Base-by-base conservation (phyloP, 2,329 filamentous ascomycete species). In the Blumeria graminis region DNA sequence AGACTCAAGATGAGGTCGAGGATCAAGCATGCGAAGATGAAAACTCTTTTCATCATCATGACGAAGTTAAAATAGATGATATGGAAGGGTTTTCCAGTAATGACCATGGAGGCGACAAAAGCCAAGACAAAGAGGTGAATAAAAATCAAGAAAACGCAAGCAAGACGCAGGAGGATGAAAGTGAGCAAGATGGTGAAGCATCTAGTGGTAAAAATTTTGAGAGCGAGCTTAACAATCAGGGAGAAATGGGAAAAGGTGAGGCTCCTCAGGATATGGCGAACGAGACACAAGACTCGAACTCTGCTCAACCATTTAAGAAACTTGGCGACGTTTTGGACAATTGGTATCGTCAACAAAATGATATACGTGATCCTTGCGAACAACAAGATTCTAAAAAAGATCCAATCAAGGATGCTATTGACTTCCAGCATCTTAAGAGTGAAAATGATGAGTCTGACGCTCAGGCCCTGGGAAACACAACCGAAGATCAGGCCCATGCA, bases 361-460 rank as follows among this genome's bases (percentile, higher is more conserved):
- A 94, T 59, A 96, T 98, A 62, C 56, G 69, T 74, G 43, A 68
- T 68, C 18, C 74, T 78, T 69, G 74, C 18, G 72, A 76, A 35
- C 69, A 78, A 61, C 70, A 39, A 3, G 56, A 63, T 56, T 61
- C 65, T 43, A 62, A 65, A 35, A 57, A 58, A 46, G 69, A 70
- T 61, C 71, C 66, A 62, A 78, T 85, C 58, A 73, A 80, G n/a
- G 81, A 92, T 59, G 83, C 82, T 65, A 78, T 78, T n/a, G 88
- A 95, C 65, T 95, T 95, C 65, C 88, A 96, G 70, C 92, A 99
- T 69, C 73, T 96, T 3, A 82, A 84, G 59, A 81, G 95, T 61
- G 86, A 95, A 58, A 77, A 92, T 34, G 78, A 81, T 33, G 76
- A 82, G 56, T 78, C 84, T n/a, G 89, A 95, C 66, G 81, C 87